A percentile compares a stretch with the other conserved stretches of the same genome.
Conservation (phyloP, 176 grass and related monocot genomes). For the Thinopyrum elongatum region DNA sequence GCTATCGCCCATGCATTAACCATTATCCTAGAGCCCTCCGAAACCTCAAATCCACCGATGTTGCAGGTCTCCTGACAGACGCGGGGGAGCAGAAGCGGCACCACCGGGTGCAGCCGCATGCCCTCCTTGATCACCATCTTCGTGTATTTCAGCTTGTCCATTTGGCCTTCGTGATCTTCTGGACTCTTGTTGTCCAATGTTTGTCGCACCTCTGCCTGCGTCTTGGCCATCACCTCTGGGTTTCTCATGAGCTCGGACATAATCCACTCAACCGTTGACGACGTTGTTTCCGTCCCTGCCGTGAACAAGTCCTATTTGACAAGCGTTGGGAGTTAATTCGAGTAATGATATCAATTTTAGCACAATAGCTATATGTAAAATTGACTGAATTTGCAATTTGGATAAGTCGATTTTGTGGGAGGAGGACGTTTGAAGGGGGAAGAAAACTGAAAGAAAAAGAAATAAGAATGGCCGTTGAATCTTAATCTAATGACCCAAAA, state of each 20-base stretch:
- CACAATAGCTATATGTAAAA: too few species aligned
- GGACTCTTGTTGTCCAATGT: not conserved
- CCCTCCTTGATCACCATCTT: not conserved
- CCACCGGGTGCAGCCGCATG: not conserved
- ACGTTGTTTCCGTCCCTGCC: not conserved
- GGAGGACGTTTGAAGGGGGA: too few species aligned
- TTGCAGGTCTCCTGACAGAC: not conserved
- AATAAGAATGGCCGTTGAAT: too few species aligned
- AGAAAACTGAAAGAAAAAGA: too few species aligned
- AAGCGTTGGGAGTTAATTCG: not conserved
- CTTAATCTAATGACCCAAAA: too few species aligned
- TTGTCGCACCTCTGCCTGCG: not conserved
- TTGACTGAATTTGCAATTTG: too few species aligned
- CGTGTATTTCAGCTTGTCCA: not conserved
- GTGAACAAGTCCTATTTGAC: not conserved
- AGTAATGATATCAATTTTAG: not conserved
- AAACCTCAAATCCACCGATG: not conserved
- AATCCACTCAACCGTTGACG: not conserved
- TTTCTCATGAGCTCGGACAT: not conserved
- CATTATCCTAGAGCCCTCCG: not conserved
- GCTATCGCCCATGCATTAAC: not conserved
- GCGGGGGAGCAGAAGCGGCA: not conserved
- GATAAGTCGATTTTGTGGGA: too few species aligned
- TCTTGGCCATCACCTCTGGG: not conserved
- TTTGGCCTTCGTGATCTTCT: not conserved